Conservation (phyloP, 2,329 filamentous ascomycete genomes). For the Aaosphaeria pasadenensis region DNA sequence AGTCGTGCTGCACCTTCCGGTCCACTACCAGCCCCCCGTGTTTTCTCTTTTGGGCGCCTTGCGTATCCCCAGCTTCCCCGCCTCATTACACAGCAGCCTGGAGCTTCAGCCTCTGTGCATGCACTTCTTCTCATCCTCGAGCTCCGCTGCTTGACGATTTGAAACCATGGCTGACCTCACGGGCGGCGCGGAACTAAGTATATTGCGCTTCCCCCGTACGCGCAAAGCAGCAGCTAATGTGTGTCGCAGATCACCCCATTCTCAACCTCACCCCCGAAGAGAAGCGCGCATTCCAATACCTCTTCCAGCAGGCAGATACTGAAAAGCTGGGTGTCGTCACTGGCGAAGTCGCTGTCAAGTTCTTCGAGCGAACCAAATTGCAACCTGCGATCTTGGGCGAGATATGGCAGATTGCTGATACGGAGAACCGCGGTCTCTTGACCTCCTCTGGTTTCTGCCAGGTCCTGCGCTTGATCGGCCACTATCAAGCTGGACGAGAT, state of each 20-base stretch:
- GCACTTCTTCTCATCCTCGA: slow-evolving; percentile 15
- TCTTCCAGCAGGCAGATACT: slow-evolving; percentile 89
- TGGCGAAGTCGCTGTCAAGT: slow-evolving; percentile 92
- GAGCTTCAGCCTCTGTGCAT: slow-evolving; percentile 32
- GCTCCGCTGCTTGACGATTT: slow-evolving; percentile 16
- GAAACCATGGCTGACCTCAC: slow-evolving; percentile 36
- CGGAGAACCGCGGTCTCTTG: slow-evolving; percentile 89
- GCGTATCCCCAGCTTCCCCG: slow-evolving; percentile 23
- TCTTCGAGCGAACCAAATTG: slow-evolving; percentile 94
- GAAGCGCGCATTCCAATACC: slow-evolving; percentile 88
- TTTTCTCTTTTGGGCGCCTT: slow-evolving; percentile 7
- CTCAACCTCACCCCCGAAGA: slow-evolving; percentile 88
- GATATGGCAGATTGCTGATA: slow-evolving; percentile 99
- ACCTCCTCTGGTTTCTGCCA: slow-evolving; percentile 91
- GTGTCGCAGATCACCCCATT: slow-evolving; percentile 48
- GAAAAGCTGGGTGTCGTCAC: slow-evolving; percentile 92
- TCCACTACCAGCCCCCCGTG: slow-evolving; percentile 20
- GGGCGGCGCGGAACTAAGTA: slow-evolving; percentile 34
- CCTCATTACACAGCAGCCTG: slow-evolving; percentile 24
- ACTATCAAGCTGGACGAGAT: slow-evolving; percentile 84
- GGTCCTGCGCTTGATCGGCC: slow-evolving; percentile 89
- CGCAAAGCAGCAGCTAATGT: not conserved
- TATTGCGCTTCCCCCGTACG: slow-evolving; percentile 8
- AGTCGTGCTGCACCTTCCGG: no score
- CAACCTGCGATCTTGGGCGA: slow-evolving; percentile 81